phyloP scores from a whole-genome alignment of 2,329 filamentous ascomycete species.

The Fulvia fulva region DNA sequence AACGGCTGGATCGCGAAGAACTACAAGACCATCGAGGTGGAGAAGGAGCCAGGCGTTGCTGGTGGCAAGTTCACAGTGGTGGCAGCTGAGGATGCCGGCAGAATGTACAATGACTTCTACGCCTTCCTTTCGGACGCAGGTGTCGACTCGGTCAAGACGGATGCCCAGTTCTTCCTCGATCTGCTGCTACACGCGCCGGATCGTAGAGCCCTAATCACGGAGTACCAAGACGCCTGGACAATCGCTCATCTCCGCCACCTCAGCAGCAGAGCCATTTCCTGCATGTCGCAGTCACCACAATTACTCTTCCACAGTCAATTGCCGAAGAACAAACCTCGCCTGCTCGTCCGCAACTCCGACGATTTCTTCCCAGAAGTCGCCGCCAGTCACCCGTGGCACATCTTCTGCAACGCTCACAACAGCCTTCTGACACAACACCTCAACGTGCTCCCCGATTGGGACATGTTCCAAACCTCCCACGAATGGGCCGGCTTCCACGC shows the following conservation, averaged over 20 bases:
- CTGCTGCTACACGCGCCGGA: conserved; percentile 63
- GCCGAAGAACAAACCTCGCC: conserved; percentile 66
- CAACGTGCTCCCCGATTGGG: conserved; percentile 82
- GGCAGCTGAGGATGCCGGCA: conserved; percentile 66
- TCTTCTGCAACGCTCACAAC: conserved; percentile 93
- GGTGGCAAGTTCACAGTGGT: conserved; percentile 69
- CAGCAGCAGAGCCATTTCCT: conserved; percentile 73
- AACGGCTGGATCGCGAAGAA: conserved; percentile 67
- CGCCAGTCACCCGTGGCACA: conserved; percentile 85
- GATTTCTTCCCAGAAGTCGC: conserved; percentile 86
- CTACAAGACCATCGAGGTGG: conserved; percentile 68
- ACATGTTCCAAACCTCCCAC: conserved; percentile 68
- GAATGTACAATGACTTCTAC: conserved; percentile 91
- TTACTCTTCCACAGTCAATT: conserved; percentile 82
- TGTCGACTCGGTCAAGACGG: conserved; percentile 85
- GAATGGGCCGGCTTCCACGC: conserved; percentile 79
- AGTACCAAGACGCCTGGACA: conserved; percentile 84
- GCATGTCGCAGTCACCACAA: conserved; percentile 89
- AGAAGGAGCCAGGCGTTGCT: conserved; percentile 53
- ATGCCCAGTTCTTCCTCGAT: conserved; percentile 87
- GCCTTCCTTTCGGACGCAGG: conserved; percentile 69
- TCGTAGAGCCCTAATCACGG: conserved; percentile 65
- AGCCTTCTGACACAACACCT: conserved; percentile 75
- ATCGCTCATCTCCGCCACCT: conserved; percentile 75
- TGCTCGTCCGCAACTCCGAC: conserved; percentile 79